A percentile compares a stretch with the other conserved stretches of the same genome.
Evolutionary conservation across 2,329 filamentous ascomycete genomes (phyloP).

Genomic region (Colletotrichum brevisporum): DNA sequence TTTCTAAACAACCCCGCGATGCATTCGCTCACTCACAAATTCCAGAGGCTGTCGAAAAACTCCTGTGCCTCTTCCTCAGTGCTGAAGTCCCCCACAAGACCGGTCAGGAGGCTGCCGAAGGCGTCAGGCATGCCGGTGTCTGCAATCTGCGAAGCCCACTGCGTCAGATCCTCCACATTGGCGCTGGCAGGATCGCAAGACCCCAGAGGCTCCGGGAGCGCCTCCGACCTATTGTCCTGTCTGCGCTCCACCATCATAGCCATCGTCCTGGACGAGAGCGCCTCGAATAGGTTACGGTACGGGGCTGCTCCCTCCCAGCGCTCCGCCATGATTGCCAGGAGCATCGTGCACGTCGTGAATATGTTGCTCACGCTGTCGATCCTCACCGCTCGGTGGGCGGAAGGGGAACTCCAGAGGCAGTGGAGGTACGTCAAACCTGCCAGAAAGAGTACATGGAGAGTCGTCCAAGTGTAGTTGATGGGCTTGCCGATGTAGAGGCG

Average conservation of each 20-base stretch:
- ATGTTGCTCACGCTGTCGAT: constrained; percentile 45
- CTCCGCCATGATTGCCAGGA: constrained; percentile 50
- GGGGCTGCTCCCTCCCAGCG: constrained; percentile 48
- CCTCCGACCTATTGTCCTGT: not conserved
- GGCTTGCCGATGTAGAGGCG: constrained; percentile 21
- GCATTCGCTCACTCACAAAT: not conserved
- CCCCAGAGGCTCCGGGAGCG: not conserved
- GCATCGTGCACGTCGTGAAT: constrained; percentile 48
- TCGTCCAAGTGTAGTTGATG: constrained; percentile 34
- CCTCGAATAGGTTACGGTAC: constrained; percentile 52
- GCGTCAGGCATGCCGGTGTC: constrained; percentile 4
- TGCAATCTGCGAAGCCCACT: constrained; percentile 14
- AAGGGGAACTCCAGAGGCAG: constrained; percentile 50
- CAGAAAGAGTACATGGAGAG: constrained; percentile 33
- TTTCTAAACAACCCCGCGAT: too few species aligned
- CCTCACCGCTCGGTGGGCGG: constrained; percentile 33
- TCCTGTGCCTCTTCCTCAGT: constrained; percentile 4
- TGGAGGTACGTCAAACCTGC: constrained; percentile 45
- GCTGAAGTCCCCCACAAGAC: constrained; percentile 2
- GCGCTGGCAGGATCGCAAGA: not conserved
- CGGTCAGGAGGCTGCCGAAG: not conserved
- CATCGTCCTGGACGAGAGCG: constrained; percentile 45
- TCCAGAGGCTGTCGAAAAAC: constrained; percentile 1
- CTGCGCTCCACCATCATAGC: constrained; percentile 40
- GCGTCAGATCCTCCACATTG: constrained; percentile 11